Conservation (phyloP, 345 rosid genomes). For the Hibiscus trionum region DNA sequence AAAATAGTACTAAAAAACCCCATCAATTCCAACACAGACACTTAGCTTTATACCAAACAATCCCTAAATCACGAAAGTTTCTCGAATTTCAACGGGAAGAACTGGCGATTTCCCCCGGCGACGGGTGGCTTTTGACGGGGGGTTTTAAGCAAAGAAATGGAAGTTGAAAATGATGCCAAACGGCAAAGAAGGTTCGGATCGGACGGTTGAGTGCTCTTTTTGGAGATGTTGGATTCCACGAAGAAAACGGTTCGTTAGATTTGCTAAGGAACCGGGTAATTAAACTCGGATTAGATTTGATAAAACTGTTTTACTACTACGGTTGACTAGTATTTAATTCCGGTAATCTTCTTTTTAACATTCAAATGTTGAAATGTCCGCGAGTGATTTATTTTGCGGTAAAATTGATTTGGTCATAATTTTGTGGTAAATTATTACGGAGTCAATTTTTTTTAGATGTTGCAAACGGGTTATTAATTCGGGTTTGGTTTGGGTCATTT, state of each 20-base stretch:
- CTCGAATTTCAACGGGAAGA: not conserved
- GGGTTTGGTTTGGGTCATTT: no score
- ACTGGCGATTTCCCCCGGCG: slow-evolving; percentile 32
- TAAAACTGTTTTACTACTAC: not conserved
- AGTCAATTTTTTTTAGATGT: no score
- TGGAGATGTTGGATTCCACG: slow-evolving; percentile 39
- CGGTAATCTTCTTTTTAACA: not conserved
- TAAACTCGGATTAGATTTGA: not conserved
- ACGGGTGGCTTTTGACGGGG: slow-evolving; percentile 37
- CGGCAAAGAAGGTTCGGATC: slow-evolving; percentile 49
- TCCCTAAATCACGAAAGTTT: not conserved
- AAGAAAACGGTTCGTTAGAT: slow-evolving; percentile 51
- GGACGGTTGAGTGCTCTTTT: slow-evolving; percentile 27
- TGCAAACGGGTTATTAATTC: no score
- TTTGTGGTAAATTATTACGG: no score
- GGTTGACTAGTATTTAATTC: not conserved
- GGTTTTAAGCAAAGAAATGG: slow-evolving; percentile 25
- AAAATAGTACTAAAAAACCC: slow-evolving; percentile 62
- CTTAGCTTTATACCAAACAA: not conserved
- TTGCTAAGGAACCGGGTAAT: slow-evolving; percentile 71
- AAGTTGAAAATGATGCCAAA: slow-evolving; percentile 55
- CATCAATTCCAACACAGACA: slow-evolving; percentile 27
- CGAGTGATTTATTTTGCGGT: no score
- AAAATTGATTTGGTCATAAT: no score
- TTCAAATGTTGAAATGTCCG: no score